phyloP scores from a whole-genome alignment of 345 rosid species.

The Acer saccharum region DNA sequence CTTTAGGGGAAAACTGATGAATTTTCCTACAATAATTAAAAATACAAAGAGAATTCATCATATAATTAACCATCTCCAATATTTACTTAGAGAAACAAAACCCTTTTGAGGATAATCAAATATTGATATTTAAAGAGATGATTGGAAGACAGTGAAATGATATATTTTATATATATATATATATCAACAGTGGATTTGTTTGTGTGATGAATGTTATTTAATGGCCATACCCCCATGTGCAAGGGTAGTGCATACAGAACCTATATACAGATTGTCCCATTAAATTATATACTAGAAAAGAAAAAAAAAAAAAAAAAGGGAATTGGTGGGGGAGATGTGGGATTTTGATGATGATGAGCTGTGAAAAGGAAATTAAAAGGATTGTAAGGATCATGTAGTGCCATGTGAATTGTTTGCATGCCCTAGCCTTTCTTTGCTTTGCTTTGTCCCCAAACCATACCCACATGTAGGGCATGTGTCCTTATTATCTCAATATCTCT shows the following conservation, averaged over 20 bases:
- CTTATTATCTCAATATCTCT: slow-evolving; percentile 7
- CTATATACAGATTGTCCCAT: slow-evolving; percentile 14
- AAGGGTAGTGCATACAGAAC: slow-evolving; percentile 5
- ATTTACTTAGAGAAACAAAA: neutral
- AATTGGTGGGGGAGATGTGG: slow-evolving; percentile 20
- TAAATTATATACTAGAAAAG: neutral
- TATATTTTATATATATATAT: too few relatives aligned
- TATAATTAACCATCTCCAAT: neutral
- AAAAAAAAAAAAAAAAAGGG: neutral
- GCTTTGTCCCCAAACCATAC: slow-evolving; percentile 40
- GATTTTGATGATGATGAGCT: slow-evolving; percentile 48
- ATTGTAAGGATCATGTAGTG: slow-evolving; percentile 24
- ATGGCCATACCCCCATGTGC: slow-evolving; percentile 26
- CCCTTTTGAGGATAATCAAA: neutral
- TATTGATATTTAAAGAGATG: neutral
- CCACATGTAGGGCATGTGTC: slow-evolving; percentile 62
- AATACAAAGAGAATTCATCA: neutral
- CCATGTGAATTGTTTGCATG: slow-evolving; percentile 55
- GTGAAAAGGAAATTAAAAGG: slow-evolving; percentile 18
- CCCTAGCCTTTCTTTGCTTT: slow-evolving; percentile 40
- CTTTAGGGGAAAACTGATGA: too few relatives aligned
- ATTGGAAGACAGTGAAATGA: slow-evolving; percentile 1
- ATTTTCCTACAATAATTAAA: neutral
- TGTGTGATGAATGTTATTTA: slow-evolving; percentile 14
- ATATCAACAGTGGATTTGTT: neutral